Evolutionary conservation across 305 asterid genomes (phyloP), one percentile per base, ranked within the genome.

Genomic region (Fraxinus platypoda): DNA sequence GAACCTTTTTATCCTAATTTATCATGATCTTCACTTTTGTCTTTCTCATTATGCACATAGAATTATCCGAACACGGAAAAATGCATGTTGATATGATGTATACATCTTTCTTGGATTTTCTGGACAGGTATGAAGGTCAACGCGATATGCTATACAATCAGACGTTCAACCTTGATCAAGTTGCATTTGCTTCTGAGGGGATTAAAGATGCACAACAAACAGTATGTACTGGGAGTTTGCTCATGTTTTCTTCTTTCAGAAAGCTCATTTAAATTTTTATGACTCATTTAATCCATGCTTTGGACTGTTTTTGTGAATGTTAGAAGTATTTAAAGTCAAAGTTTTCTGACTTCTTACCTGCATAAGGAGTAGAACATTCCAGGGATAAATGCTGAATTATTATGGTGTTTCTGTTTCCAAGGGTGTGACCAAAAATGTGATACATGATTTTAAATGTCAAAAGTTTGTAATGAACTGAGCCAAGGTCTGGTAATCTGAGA

Each of bases 131-230:
- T 83, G 98, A 95, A 91, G 94, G 94, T 76, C 98, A 95, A 88
- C 98, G 98, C 0, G 98, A 92, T 85, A 93, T 95, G 98, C 93
- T 95, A 17, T 95, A 89, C 84, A 94, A 94, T 83, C 98, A 93
- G 91, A 93, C 98, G 12, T 95, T 91, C 89, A 95, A 92, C 91
- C 91, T 95, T 31, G 98, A 95, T 87, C 98, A 95, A 91, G 97
- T 95, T 81, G 88, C 97, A 81, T 95, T 93, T 91, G 98, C 98
- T 85, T 80, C 98, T 74, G 98, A 95, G 86, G 98, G 98, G 82
- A 91, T 93, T 62, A 95, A 95, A 91, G 98, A 95, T 91, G 97
- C 98, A 34, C 98, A 95, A 85, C 94, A 96, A 89, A 96, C 99
- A 82, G 99, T 96, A 93, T 87, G 98, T 88, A 75, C 74, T 78